Evolutionary conservation across 805 yeast genomes (phyloP), one percentile per base, ranked within the genome.

Genomic region (Komagataella mondaviorum): DNA sequence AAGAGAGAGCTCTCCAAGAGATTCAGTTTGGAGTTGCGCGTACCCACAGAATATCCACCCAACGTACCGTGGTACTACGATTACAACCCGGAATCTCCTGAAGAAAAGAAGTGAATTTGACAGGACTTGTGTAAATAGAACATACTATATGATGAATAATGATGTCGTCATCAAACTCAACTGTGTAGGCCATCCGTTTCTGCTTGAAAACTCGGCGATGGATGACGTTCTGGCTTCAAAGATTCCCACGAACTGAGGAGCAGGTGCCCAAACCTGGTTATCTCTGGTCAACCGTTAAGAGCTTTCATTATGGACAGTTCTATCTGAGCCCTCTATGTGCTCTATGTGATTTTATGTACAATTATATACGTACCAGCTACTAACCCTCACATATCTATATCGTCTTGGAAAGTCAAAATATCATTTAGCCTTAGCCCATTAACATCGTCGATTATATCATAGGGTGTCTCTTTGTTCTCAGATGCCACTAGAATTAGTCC

Each of bases 21-120:
- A 59, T 89, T 87, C 65, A 91, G 96, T 4, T 68, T 86, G 59
- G 96, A 91, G 61, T 64, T 88, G 64, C 80, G 93, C 61, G 80
- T 87, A 7, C 99, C 99, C 18, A 85, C 95, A 1, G 91, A 89
- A 52, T 87, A 72, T 55, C 99, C 99, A 12, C 85, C 97, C 17
- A 80, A 78, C 60, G 75, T 76, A 54, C 72, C 85, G 17, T 90
- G 97, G 97, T 80, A 81, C 52, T 77, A 77, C 59, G 77, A 80
- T n/a, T 71, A 67, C 51, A 56, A 57, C 20, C 67, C 70, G 46
- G 52, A 53, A 6, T 55, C 59, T 23, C 54, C 50, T 20, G 51
- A 55, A 23, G 16, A 47, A 2, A 54, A 56, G 54, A 52, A 55
- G 51, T 51, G 52, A 52, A 14, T 16, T 47, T 23, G n/a, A 45